Base-by-base conservation (phyloP, 2,329 filamentous ascomycete species). In the Calycina marina region DNA sequence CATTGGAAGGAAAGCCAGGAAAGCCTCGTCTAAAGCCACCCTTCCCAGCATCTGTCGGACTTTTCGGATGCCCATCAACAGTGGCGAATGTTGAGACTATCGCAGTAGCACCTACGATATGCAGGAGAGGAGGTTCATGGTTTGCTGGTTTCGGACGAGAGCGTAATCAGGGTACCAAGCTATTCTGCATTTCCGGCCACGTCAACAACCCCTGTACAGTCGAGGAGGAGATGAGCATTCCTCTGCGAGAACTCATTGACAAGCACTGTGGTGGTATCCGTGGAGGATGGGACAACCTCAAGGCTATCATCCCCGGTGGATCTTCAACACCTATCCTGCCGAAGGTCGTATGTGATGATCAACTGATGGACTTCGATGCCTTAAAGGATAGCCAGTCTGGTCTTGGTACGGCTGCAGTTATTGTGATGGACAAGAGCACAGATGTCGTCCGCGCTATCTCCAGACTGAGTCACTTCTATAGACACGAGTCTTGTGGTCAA, bases 181-280 rank as follows among this genome's bases (percentile, higher is more conserved):
- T 98, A 25, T 98, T 80, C 67, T 94, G 86, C 59, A 96, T 98
- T 56, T 96, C 88, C 34, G 90, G 90, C 16, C 84, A 96, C 58
- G 90, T 98, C 64, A 98, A 98, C 71, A 92, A 96, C 66, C 90
- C 90, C 34, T 84, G 74, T 58, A 96, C 90, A 1, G 90, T 98
- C 39, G 90, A 98, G 60, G 90, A 98, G 63, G 90, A 98, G 63
- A 98, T 98, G 90, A 93, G 83, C 32, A 98, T 98, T 47, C 80
- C 90, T 26, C 73, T 98, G 39, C 78, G 82, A 27, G 90, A 98
- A 60, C 74, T 98, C 42, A 96, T 98, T 50, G 90, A 98, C 42
- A 90, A 84, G 65, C 90, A 98, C 71, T 96, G 90, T 55, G 90
- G 90, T 56, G 90, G 90, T 58, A 90, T 98, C 32, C 77, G 76